Evolutionary conservation across 75 land plant species (phyloP).

Genomic region (Larix kaempferi): DNA sequence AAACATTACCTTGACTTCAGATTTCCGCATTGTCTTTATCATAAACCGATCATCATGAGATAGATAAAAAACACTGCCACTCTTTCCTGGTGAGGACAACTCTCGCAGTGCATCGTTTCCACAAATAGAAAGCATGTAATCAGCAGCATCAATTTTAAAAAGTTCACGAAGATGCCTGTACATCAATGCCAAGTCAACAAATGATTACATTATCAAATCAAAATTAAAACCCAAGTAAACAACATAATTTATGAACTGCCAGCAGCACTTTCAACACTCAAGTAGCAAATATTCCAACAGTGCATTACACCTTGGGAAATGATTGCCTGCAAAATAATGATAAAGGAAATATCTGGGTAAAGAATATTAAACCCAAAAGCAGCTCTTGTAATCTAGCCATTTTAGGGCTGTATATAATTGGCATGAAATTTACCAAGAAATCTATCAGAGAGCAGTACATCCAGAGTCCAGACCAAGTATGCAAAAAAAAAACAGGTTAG

Average conservation of each 20-base stretch:
- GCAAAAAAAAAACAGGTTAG: neutral
- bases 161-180: conserved; percentile 66
- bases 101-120: conserved; percentile 87
- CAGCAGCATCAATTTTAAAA: conserved; percentile 85
- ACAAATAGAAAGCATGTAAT: conserved; percentile 86
- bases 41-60: conserved; percentile 81
- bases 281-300: neutral
- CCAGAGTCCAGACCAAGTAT: neutral
- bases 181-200: neutral
- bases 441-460: neutral
- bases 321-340: neutral
- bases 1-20: conserved; percentile 69
- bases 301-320: neutral
- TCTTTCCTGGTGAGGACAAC: conserved; percentile 86
- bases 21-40: conserved; percentile 85
- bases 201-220: neutral
- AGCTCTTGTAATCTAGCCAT: neutral
- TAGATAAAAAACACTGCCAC: conserved; percentile 86
- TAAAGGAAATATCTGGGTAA: neutral
- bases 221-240: neutral
- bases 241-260: neutral
- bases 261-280: neutral
- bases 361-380: neutral
- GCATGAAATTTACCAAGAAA: neutral
- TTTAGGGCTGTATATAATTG: neutral